A percentile compares a stretch with the other conserved stretches of the same genome.
Evolutionary conservation across 164 flowering plant species (phyloP).

Genomic region (Aristolochia californica): DNA sequence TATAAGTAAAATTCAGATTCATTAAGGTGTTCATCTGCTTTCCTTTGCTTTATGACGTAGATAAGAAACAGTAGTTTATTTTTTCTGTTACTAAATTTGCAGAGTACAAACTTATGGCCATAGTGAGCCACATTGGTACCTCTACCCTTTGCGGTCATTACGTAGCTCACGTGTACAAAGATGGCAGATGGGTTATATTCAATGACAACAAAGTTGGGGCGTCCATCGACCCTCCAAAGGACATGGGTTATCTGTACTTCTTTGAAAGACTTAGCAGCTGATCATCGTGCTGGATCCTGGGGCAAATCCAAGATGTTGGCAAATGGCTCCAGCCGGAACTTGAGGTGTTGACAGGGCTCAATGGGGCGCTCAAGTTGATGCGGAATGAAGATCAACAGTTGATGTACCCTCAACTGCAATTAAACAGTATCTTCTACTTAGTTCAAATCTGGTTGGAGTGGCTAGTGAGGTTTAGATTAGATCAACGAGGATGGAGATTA

Average conservation of each 20-base stretch:
- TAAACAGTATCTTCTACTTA: too few relatives aligned
- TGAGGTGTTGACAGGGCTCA: background rate
- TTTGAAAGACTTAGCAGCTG: conserved; percentile 50
- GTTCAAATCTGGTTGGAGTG: too few relatives aligned
- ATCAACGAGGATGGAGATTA: too few relatives aligned
- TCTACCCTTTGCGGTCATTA: conserved; percentile 98
- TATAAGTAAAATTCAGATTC: too few relatives aligned
- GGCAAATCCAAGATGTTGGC: background rate
- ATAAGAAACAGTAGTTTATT: background rate
- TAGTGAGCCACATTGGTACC: conserved; percentile 96
- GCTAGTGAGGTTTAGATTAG: too few relatives aligned
- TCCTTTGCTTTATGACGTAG: too few relatives aligned
- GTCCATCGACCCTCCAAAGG: conserved; percentile 79
- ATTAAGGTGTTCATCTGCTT: too few relatives aligned
- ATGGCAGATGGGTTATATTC: conserved; percentile 91
- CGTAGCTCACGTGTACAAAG: conserved; percentile 84
- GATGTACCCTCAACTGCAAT: too few relatives aligned
- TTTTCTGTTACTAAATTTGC: conserved; percentile 15
- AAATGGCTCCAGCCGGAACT: background rate
- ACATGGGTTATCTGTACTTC: conserved; percentile 95
- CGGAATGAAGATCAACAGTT: too few relatives aligned
- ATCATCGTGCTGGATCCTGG: conserved; percentile 1
- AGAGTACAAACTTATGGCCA: conserved; percentile 87
- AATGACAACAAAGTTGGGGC: conserved; percentile 88
- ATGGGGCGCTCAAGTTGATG: too few relatives aligned